These are phyloP conservation scores for Lactifluus hygrophoroides DNA, from an alignment of 768 basidiomycete genomes.

Conservation along the genomic window DNA sequence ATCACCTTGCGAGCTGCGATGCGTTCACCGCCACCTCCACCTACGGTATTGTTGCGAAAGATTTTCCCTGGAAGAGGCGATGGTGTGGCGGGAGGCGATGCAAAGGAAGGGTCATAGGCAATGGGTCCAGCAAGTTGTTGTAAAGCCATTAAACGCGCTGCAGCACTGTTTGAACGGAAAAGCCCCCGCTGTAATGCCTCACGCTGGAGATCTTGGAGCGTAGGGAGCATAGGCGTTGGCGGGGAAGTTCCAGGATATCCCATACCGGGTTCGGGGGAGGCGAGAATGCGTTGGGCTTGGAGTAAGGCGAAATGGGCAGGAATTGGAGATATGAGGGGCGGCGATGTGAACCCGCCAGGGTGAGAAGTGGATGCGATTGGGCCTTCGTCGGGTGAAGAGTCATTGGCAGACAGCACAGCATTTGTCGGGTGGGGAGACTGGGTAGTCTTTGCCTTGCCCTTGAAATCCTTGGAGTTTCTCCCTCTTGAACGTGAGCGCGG, in stretches of 20 bases:
- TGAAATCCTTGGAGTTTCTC: conserved; percentile 62
- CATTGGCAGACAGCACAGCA: conserved; percentile 40
- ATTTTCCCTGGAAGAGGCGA: conserved; percentile 40
- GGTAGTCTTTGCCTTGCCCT: conserved; percentile 31
- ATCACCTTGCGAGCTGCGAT: conserved; percentile 61
- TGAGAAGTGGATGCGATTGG: conserved; percentile 28
- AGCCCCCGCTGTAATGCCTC: conserved; percentile 39
- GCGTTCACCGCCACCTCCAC: conserved; percentile 75
- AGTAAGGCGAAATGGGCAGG: conserved; percentile 41
- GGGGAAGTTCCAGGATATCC: conserved; percentile 61
- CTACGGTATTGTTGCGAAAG: conserved; percentile 68
- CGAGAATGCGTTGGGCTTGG: conserved; percentile 17
- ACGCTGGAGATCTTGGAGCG: conserved; percentile 68
- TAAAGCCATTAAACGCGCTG: conserved; percentile 74
- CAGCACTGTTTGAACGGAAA: conserved; percentile 82
- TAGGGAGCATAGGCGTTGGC: conserved; percentile 59
- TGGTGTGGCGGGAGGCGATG: conserved; percentile 39
- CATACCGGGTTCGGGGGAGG: conserved; percentile 43
- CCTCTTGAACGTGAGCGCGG: conserved; percentile 59
- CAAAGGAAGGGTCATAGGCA: conserved; percentile 44
- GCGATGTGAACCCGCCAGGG: conserved; percentile 7
- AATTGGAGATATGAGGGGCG: conserved; percentile 44
- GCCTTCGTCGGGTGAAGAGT: conserved; percentile 55
- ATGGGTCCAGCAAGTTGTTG: conserved; percentile 75
- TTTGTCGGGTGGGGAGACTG: conserved; percentile 39